phyloP scores from a whole-genome alignment of 495 filamentous ascomycete genomes.

The Paragyromitra xinjiangensis region DNA sequence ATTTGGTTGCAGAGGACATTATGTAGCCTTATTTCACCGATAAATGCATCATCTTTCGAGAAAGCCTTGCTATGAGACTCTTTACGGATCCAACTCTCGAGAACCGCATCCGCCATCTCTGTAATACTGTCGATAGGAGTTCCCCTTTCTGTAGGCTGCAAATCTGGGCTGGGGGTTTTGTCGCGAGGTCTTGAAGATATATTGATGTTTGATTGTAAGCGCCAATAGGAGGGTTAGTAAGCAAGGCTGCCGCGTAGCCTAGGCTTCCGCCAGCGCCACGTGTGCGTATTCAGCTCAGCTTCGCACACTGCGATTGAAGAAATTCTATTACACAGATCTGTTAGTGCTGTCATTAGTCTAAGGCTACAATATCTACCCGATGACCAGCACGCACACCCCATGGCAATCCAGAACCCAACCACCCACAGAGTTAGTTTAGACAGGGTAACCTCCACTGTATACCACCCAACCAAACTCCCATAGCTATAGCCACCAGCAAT shows the following conservation, averaged over 20 bases:
- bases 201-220: neutral
- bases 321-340: neutral
- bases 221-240: neutral
- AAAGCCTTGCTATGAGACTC: constrained; percentile 26
- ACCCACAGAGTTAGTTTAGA: neutral
- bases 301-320: neutral
- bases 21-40: constrained; percentile 33
- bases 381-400: neutral
- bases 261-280: constrained; percentile 18
- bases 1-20: constrained; percentile 35
- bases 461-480: too few species aligned
- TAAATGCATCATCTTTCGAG: constrained; percentile 30
- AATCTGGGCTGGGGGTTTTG: neutral
- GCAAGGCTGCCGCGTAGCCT: neutral
- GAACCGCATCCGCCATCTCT: constrained; percentile 3
- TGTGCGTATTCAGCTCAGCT: constrained; percentile 6
- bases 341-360: neutral
- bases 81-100: constrained; percentile 26
- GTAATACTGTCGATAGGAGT: neutral
- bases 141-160: neutral
- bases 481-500: too few species aligned
- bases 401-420: neutral
- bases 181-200: neutral
- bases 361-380: neutral
- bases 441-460: neutral